These are phyloP conservation scores for Lavandula angustifolia DNA, from an alignment of 257 asterid genomes.

Conservation along the genomic window DNA sequence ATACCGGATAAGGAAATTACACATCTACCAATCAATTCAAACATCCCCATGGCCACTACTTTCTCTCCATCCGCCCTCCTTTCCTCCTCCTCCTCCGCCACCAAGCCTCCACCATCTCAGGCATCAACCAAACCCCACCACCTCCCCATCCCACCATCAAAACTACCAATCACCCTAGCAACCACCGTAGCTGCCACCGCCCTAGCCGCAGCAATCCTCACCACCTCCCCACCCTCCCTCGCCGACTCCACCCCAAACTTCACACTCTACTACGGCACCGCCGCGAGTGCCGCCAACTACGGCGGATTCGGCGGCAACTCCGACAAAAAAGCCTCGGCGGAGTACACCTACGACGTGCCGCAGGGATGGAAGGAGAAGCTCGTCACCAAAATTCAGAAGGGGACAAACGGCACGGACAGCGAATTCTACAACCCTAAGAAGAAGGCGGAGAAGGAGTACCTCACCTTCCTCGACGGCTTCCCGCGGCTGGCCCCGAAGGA, in stretches of 20 bases:
- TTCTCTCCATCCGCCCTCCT: constrained; percentile 73
- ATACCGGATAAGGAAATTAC: constrained; percentile 48
- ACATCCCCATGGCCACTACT: constrained; percentile 68
- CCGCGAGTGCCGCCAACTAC: constrained; percentile 93
- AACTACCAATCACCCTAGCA: constrained; percentile 44
- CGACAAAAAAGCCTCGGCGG: constrained; percentile 87
- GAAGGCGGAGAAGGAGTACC: constrained; percentile 77
- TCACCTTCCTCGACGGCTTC: constrained; percentile 77
- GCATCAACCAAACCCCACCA: constrained; percentile 46
- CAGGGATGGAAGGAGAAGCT: constrained; percentile 86
- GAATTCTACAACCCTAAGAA: constrained; percentile 90
- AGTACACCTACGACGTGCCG: constrained; percentile 89
- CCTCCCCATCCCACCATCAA: constrained; percentile 44
- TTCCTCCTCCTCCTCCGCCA: constrained; percentile 47
- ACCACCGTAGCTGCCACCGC: constrained; percentile 71
- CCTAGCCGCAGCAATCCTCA: constrained; percentile 62
- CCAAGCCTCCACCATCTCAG: constrained; percentile 46
- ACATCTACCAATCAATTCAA: constrained; percentile 36
- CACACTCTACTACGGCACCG: constrained; percentile 87
- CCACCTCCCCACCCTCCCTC: constrained; percentile 51
- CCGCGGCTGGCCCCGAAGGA: constrained; percentile 78
- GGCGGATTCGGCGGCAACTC: constrained; percentile 93
- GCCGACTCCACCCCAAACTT: constrained; percentile 49
- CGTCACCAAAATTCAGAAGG: constrained; percentile 81
- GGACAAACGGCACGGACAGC: constrained; percentile 90